phyloP scores from a whole-genome alignment of 2,329 filamentous ascomycete genomes.

The Scedosporium boydii region DNA sequence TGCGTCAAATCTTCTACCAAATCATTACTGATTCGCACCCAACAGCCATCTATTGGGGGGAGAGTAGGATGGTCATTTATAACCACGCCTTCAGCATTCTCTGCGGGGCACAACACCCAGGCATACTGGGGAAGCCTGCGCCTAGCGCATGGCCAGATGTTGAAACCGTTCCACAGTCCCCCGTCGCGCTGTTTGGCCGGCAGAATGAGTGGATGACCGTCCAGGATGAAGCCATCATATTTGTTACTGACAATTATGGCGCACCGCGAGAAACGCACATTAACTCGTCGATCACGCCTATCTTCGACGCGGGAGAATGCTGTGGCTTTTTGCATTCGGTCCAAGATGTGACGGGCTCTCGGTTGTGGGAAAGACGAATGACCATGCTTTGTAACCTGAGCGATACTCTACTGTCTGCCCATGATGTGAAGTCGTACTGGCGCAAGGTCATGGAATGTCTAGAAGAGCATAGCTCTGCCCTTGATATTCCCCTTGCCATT shows the following conservation, averaged over 20 bases:
- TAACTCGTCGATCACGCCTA: conserved; percentile 26
- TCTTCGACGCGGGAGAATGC: conserved; percentile 26
- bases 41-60: conserved; percentile 55
- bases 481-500: conserved; percentile 41
- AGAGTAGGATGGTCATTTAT: conserved; percentile 53
- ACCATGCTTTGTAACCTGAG: conserved; percentile 40
- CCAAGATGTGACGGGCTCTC: conserved; percentile 34
- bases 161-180: not conserved
- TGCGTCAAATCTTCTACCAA: conserved; percentile 35
- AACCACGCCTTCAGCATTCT: conserved; percentile 57
- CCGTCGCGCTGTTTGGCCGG: not conserved
- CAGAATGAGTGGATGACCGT: conserved; percentile 22
- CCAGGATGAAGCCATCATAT: conserved; percentile 36
- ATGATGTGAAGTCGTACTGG: conserved; percentile 39
- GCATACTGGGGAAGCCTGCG: conserved; percentile 50
- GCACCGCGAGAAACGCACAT: conserved; percentile 36
- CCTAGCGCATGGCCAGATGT: conserved; percentile 51
- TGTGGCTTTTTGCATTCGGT: conserved; percentile 38
- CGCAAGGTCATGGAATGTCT: conserved; percentile 32
- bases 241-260: conserved; percentile 27
- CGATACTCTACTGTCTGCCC: conserved; percentile 30
- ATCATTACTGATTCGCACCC: conserved; percentile 35
- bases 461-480: conserved; percentile 29
- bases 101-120: conserved; percentile 55
- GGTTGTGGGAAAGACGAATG: conserved; percentile 38